These are phyloP conservation scores for Chaetoceros muelleri DNA, from an alignment of 108 stramenopile species.

Conservation along the genomic window DNA sequence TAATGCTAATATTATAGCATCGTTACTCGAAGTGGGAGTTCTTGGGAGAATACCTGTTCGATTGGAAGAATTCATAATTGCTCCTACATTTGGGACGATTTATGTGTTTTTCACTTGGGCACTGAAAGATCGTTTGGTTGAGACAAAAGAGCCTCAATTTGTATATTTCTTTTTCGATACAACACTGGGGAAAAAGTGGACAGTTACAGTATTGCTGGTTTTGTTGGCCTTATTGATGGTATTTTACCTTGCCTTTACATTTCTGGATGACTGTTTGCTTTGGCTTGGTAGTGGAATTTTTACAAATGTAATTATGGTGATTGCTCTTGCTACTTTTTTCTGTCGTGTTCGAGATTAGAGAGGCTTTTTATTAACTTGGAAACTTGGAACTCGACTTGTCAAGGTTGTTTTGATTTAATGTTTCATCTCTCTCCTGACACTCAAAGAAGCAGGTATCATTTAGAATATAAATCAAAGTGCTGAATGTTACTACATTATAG, in stretches of 20 bases:
- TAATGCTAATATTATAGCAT: constrained; percentile 24
- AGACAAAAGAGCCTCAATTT: constrained; percentile 19
- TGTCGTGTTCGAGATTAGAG: background rate
- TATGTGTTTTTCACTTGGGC: constrained; percentile 28
- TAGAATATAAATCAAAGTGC: too few species aligned
- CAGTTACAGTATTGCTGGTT: constrained; percentile 7
- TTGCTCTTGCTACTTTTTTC: background rate
- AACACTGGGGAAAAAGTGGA: constrained; percentile 18
- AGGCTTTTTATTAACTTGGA: too few species aligned
- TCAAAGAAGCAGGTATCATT: too few species aligned
- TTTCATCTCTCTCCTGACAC: too few species aligned
- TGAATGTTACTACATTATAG: too few species aligned
- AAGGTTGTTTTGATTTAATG: too few species aligned
- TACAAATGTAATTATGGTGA: background rate
- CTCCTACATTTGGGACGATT: constrained; percentile 12
- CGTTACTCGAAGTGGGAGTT: constrained; percentile 13
- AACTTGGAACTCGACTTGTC: too few species aligned
- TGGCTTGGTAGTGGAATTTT: background rate
- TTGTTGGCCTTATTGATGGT: constrained; percentile 11
- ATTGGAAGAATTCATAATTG: constrained; percentile 8
- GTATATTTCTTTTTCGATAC: constrained; percentile 38
- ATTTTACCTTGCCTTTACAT: background rate
- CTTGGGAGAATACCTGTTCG: constrained; percentile 24
- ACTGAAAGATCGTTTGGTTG: constrained; percentile 10
- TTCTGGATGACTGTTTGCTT: background rate